phyloP scores from a whole-genome alignment of 768 basidiomycete species.

The Terana coerulea region DNA sequence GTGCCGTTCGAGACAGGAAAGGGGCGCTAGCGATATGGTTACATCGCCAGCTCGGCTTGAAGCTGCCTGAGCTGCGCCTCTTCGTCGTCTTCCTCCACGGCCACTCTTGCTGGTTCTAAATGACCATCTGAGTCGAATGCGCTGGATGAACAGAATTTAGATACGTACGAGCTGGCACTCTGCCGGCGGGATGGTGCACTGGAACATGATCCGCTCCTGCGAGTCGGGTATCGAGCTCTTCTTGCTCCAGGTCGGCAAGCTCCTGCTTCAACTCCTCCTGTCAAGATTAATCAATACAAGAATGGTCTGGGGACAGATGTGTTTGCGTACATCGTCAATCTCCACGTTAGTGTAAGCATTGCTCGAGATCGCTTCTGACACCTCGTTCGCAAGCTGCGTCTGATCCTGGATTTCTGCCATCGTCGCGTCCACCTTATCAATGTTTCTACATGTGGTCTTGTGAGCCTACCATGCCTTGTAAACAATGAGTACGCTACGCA shows the following conservation, averaged over 20 bases:
- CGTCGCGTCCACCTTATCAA: constrained; percentile 85
- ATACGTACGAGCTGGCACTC: constrained; percentile 46
- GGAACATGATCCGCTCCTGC: constrained; percentile 88
- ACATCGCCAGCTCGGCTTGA: constrained; percentile 88
- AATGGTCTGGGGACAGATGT: background rate
- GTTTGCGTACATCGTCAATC: constrained; percentile 64
- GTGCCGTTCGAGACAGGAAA: background rate
- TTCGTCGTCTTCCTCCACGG: constrained; percentile 80
- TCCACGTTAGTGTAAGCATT: constrained; percentile 53
- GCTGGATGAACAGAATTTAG: background rate
- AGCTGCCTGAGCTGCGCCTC: constrained; percentile 84
- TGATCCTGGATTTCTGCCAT: constrained; percentile 90
- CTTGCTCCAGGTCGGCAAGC: constrained; percentile 84
- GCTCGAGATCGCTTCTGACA: constrained; percentile 82
- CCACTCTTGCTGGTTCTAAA: constrained; percentile 37
- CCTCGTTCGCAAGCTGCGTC: constrained; percentile 89
- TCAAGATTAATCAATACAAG: constrained; percentile 2
- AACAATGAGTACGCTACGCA: constrained; percentile 41
- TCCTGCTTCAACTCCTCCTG: constrained; percentile 80
- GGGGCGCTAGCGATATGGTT: constrained; percentile 1
- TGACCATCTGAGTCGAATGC: too few relatives aligned
- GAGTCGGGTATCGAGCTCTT: constrained; percentile 80
- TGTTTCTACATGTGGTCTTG: constrained; percentile 44
- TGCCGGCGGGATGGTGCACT: constrained; percentile 69
- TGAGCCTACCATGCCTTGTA: background rate